Base-by-base conservation (phyloP, 164 flowering plant species). In the Liriodendron chinense region DNA sequence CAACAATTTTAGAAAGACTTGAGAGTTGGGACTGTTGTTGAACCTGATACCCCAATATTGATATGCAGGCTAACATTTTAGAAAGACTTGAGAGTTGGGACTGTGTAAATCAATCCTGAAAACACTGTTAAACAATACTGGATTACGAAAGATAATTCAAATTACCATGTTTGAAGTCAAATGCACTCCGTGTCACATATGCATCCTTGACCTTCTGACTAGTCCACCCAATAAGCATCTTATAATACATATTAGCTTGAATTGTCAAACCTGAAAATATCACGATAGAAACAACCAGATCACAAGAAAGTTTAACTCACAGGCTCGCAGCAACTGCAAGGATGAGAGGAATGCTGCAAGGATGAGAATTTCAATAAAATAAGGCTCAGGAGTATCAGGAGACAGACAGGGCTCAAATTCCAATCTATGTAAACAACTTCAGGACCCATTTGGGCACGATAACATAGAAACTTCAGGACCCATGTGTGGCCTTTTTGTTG, bases 181-280 rank as follows among this genome's bases (percentile, higher is more conserved):
- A 96, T 48, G 94, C 89, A 82, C 94, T 92, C 68, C 78, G 91
- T 24, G 86, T 85, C 20, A 89, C 86, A 80, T 81, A 86, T 68
- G 93, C 78, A 73, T 90, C 92, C 78, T 92, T 96, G 75, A 96
- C 85, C 79, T 87, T 92, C 84, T 96, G 93, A 84, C 96, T 96
- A 22, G 99, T 89, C 99, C 98, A 96, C 77, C 87, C 91, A 71
- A 94, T 89, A 76, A 96, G 95, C 91, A 92, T 87, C 83, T 96
- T 92, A 74, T 94, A 94, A 59, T 96, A 96, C 90, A 91, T 82
- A 84, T 94, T 96, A 49, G 98, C 98, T 84, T 94, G 98, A 80
- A 90, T 81, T 2, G 99, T 96, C 83, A 94, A 85, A 80, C 99
- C 98, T 93, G 87, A 78, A 77, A 82, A 78, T 49, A 7, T 43